Percentiles rank a stretch among this genome's conserved stretches.
Conservation (phyloP, 2,329 filamentous ascomycete genomes). For the Mycocentrospora acerina region DNA sequence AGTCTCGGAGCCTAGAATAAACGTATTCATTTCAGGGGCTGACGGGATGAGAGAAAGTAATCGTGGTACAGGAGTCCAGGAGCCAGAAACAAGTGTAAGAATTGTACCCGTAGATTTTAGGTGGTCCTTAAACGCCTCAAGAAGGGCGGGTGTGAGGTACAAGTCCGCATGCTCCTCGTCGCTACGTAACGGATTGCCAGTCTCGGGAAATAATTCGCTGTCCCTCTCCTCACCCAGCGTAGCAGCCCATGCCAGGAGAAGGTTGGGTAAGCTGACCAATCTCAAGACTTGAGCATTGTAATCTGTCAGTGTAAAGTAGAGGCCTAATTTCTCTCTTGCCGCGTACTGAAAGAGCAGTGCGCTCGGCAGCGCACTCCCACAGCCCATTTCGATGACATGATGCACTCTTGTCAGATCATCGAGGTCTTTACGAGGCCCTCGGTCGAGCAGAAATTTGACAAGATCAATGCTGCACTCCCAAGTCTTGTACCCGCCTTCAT, state of each 20-base stretch:
- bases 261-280: constrained; percentile 77
- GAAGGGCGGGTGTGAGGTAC: constrained; percentile 61
- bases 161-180: constrained; percentile 54
- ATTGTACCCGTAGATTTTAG: constrained; percentile 55
- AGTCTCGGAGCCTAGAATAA: constrained; percentile 73
- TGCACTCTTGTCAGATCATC: constrained; percentile 52
- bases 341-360: constrained; percentile 69
- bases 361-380: constrained; percentile 74
- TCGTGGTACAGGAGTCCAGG: constrained; percentile 61
- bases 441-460: constrained; percentile 62
- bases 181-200: constrained; percentile 20
- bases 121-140: constrained; percentile 59
- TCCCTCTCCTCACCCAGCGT: constrained; percentile 22
- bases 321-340: constrained; percentile 48
- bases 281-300: constrained; percentile 78
- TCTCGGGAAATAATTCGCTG: constrained; percentile 14
- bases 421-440: constrained; percentile 51
- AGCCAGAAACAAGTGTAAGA: constrained; percentile 71
- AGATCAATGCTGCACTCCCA: constrained; percentile 86
- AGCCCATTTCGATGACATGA: constrained; percentile 66
- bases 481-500: constrained; percentile 86
- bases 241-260: constrained; percentile 65
- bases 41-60: constrained; percentile 61
- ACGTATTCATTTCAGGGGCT: constrained; percentile 41
- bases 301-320: constrained; percentile 70